phyloP scores from a whole-genome alignment of 495 filamentous ascomycete genomes.

The Talaromyces wortmannii region DNA sequence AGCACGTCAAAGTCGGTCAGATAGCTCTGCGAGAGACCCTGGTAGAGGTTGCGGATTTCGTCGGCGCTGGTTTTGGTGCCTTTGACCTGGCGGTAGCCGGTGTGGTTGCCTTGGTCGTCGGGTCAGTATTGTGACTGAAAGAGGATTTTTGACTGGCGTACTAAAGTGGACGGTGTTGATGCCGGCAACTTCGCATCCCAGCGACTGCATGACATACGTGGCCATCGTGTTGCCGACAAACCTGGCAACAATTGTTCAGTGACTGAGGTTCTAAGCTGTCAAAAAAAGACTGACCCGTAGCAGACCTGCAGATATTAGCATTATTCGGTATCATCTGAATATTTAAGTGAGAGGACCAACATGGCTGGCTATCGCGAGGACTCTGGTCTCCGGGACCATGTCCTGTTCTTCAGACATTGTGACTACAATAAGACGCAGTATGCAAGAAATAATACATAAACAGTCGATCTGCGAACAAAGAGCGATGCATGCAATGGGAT shows the following conservation, averaged over 20 bases:
- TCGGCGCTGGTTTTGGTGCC: conserved; percentile 72
- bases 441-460: too few species aligned
- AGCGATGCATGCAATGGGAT: too few species aligned
- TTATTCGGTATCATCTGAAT: conserved; percentile 3
- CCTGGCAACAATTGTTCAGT: conserved; percentile 33
- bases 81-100: conserved; percentile 79
- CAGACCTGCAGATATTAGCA: conserved; percentile 7
- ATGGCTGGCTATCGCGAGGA: conserved; percentile 96
- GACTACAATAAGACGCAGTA: not conserved
- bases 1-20: conserved; percentile 85
- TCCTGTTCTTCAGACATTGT: conserved; percentile 6
- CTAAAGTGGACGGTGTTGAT: conserved; percentile 96
- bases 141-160: conserved; percentile 23
- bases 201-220: conserved; percentile 80
- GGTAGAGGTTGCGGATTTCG: conserved; percentile 79
- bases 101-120: conserved; percentile 69
- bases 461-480: too few species aligned
- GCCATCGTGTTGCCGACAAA: conserved; percentile 98
- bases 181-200: conserved; percentile 88
- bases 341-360: conserved; percentile 48
- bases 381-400: conserved; percentile 72
- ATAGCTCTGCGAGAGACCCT: conserved; percentile 73
- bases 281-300: conserved; percentile 2
- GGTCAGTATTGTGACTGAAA: not conserved
- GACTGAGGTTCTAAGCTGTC: not conserved